A percentile compares a stretch with the other conserved stretches of the same genome.
Conservation (phyloP, 75 land plant species). For the Selaginella moellendorffii region DNA sequence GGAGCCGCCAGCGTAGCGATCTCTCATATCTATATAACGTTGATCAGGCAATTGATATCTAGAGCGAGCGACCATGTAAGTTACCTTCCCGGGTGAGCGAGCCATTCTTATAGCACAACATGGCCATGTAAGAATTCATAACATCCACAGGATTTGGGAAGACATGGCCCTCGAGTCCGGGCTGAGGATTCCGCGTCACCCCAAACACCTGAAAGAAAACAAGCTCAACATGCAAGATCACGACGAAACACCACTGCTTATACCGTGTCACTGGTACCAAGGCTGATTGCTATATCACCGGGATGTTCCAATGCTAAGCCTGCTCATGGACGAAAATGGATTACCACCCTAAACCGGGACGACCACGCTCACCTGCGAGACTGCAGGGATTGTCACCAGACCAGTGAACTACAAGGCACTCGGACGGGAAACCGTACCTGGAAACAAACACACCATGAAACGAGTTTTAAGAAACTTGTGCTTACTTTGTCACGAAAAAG, state of each 20-base stretch:
- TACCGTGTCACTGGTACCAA: constrained; percentile 98
- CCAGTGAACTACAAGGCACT: constrained; percentile 85
- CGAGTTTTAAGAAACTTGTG: background rate
- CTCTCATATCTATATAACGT: constrained; percentile 52
- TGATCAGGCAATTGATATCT: background rate
- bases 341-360: background rate
- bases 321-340: constrained; percentile 10
- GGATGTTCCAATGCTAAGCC: constrained; percentile 81
- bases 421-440: constrained; percentile 54
- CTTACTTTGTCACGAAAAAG: constrained; percentile 71
- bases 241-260: constrained; percentile 17
- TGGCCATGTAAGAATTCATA: constrained; percentile 63
- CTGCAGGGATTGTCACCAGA: constrained; percentile 98
- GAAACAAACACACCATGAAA: background rate
- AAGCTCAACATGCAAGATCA: background rate
- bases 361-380: constrained; percentile 50
- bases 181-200: constrained; percentile 55
- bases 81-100: constrained; percentile 92
- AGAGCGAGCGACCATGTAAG: background rate
- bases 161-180: constrained; percentile 85
- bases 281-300: constrained; percentile 93
- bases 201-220: constrained; percentile 61
- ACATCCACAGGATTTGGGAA: constrained; percentile 96
- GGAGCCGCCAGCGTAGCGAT: constrained; percentile 56
- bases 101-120: constrained; percentile 90